Base-by-base conservation (phyloP, 2,329 filamentous ascomycete species). In the Neofusicoccum umdonicola region DNA sequence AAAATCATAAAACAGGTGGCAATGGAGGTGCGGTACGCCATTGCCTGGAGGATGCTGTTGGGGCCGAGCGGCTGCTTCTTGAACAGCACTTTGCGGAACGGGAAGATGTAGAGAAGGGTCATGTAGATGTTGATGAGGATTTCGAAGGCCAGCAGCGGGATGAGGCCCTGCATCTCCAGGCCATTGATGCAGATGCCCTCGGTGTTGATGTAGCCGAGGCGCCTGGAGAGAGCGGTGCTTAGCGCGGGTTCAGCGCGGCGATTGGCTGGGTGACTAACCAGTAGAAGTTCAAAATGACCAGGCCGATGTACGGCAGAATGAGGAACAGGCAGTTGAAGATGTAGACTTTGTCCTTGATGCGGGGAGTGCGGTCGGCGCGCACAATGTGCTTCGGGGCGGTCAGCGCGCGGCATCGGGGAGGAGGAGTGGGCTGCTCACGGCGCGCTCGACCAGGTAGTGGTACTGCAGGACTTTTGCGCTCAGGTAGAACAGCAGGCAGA, bases 391-490 rank as follows among this genome's bases (percentile, higher is more conserved):
- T 48, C 3, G 22, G 37, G 51, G 37, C 13, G 19, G 17, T 48
- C 9, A 34, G 27, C n/a, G 1, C 4, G 13, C 2, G 66, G 22
- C 8, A 4, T 34, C 12, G 7, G 3, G 19, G 6, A 31, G 8
- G 15, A 37, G 35, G 7, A 12, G 11, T 39, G 1, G 35, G 27
- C 41, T 45, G 75, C 81, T 71, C 74, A 86, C 85, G 48, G 84
- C 86, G 74, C 87, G 87, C 71, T 89, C 87, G 0, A 87, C 86
- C 2, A 89, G 77, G 70, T 89, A 89, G 31, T 86, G 79, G 69
- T 89, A 89, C n/a, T 88, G 85, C 22, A 88, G 74, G 77, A 88
- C 83, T 77, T 90, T 89, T 2, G 86, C 87, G 2, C 84, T 85
- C 60, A 89, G 80, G 69, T 89, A 89, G 68, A 83, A 88, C 5